Base-by-base conservation (phyloP, 257 asterid genomes). In the Pogostemon cablin region DNA sequence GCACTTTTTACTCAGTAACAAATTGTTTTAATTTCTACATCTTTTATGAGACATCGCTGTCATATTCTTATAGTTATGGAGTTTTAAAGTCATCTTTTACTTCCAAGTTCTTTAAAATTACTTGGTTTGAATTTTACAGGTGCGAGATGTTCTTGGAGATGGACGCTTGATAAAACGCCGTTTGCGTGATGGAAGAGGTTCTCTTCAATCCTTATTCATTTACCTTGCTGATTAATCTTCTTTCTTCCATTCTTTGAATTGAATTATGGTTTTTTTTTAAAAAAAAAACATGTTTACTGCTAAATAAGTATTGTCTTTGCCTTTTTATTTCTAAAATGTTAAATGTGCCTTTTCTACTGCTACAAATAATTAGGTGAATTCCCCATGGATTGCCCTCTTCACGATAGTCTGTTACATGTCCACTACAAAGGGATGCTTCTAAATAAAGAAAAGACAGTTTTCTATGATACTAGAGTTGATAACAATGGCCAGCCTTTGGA, bases 361-460 rank as follows among this genome's bases (percentile, higher is more conserved):
- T 37, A 72, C 78, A 52, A 66, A 83, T 79, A 75, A 69, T 62
- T 76, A 95, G 99, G 99, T 79, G 98, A 95, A 65, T 95, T 95
- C 83, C 99, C 99, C 4, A 91, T 95, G 99, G 98, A 89, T 81
- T 95, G 98, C 87, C 98, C 99, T 62, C 97, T 95, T 73, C 98
- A 84, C 4, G 99, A 95, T 78, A 95, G 99, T 83, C 81, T 86
- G 60, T 82, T 95, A 48, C 90, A 69, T 73, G 96, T 91, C 49
- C 98, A 95, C 81, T 91, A 86, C 83, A 95, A 88, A 84, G 99
- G 96, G 61, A 85, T 83, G 85, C 97, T 95, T 81, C 88, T 85
- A 65, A 84, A 95, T 81, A 90, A 87, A 56, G 93, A 82, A 75
- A 88, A 88, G 39, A 83, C 92, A 0, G 86, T 88, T 52, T 95